These are phyloP conservation scores for Cryptococcus wingfieldii DNA, from an alignment of 1,284 basidiomycete genomes.

Conservation along the genomic window DNA sequence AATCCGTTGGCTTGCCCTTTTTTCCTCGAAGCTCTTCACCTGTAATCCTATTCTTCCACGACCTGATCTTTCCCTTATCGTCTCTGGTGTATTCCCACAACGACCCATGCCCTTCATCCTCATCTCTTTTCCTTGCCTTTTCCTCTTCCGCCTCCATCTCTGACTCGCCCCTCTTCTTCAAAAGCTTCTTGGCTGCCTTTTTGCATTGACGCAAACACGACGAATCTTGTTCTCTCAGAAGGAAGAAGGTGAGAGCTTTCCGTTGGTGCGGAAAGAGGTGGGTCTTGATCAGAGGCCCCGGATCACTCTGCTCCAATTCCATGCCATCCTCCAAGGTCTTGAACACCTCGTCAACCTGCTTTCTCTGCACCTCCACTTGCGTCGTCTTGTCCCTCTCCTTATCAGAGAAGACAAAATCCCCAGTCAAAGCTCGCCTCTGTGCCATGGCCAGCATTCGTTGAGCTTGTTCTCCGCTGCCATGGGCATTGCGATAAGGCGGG, in stretches of 20 bases:
- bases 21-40: constrained; percentile 61
- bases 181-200: constrained; percentile 29
- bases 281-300: constrained; percentile 78
- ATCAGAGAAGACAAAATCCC: constrained; percentile 6
- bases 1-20: constrained; percentile 60
- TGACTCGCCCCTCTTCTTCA: constrained; percentile 21
- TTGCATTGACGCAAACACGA: constrained; percentile 38
- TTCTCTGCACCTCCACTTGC: constrained; percentile 84
- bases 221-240: constrained; percentile 71
- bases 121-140: constrained; percentile 16
- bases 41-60: constrained; percentile 83
- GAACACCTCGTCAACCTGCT: constrained; percentile 92
- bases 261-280: constrained; percentile 94
- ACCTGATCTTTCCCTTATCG: constrained; percentile 56
- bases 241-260: constrained; percentile 90
- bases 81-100: constrained; percentile 40
- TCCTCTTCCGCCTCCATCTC: constrained; percentile 11
- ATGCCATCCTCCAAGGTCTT: constrained; percentile 79
- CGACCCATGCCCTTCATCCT: constrained; percentile 32
- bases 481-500: constrained; percentile 77
- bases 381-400: constrained; percentile 58
- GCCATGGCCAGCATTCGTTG: constrained; percentile 19
- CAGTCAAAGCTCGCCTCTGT: constrained; percentile 10
- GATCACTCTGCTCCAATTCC: constrained; percentile 77
- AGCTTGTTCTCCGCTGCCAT: constrained; percentile 52